These are phyloP conservation scores for Solanum megistacrolobum DNA, from an alignment of 257 asterid species.

Conservation along the genomic window DNA sequence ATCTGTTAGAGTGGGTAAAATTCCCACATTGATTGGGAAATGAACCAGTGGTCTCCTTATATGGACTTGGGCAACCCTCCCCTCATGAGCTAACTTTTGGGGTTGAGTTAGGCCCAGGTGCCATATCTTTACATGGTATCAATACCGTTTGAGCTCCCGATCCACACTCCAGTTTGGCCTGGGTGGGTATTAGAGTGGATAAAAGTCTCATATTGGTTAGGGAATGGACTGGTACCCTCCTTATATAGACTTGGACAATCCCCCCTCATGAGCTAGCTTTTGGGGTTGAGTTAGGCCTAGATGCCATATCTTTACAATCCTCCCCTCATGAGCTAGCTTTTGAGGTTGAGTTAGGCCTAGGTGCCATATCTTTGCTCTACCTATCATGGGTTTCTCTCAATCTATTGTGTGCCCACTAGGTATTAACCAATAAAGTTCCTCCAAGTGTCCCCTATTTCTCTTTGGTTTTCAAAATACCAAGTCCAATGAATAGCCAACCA, in stretches of 20 bases:
- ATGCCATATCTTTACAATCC: too few relatives aligned
- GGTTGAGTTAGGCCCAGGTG: background rate
- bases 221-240: background rate
- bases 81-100: background rate
- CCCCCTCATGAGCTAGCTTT: background rate
- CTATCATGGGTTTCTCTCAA: background rate
- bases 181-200: background rate
- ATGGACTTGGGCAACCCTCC: background rate
- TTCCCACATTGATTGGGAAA: background rate
- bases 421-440: background rate
- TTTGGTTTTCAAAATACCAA: background rate
- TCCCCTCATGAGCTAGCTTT: background rate
- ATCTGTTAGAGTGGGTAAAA: background rate
- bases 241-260: background rate
- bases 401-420: background rate
- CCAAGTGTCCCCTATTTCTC: background rate
- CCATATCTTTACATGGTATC: background rate
- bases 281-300: too few relatives aligned
- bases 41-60: background rate
- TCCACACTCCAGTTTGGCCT: background rate
- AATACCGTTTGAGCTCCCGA: background rate
- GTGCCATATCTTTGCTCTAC: background rate
- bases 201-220: background rate
- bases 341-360: background rate
- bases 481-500: background rate